A percentile compares a stretch with the other conserved stretches of the same genome.
These are phyloP conservation scores for Phyllosticta citriasiana DNA, from an alignment of 2,329 filamentous ascomycete genomes.

Conservation along the genomic window DNA sequence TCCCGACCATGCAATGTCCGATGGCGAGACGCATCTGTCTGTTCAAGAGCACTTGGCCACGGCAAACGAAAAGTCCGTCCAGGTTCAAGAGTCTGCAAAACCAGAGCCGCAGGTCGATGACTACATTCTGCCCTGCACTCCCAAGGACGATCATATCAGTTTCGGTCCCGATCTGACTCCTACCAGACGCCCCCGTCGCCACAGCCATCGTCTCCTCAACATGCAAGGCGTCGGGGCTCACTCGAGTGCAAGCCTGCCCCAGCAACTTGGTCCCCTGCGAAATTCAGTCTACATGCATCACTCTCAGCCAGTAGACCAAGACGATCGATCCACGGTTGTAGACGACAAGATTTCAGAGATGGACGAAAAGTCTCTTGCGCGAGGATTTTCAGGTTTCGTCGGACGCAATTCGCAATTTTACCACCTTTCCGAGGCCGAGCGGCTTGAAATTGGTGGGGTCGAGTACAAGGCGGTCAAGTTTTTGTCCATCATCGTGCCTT, in stretches of 20 bases:
- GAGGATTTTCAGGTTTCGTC: conserved; percentile 22
- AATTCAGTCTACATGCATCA: neutral
- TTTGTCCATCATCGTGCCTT: conserved; percentile 48
- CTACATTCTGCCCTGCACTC: neutral
- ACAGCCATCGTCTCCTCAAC: conserved; percentile 18
- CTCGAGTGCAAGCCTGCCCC: conserved; percentile 19
- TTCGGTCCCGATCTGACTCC: conserved; percentile 20
- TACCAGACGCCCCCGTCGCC: conserved; percentile 8
- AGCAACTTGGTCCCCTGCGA: conserved; percentile 5
- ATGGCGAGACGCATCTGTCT: neutral
- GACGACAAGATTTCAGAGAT: neutral
- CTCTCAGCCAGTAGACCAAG: neutral
- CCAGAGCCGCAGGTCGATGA: neutral
- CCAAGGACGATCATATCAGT: conserved; percentile 17
- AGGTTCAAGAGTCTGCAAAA: neutral
- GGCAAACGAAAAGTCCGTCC: neutral
- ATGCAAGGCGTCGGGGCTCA: conserved; percentile 27
- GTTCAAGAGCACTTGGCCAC: neutral
- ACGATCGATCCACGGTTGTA: neutral
- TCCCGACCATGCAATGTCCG: neutral
- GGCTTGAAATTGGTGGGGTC: conserved; percentile 49
- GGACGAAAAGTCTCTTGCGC: conserved; percentile 14
- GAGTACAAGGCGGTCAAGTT: conserved; percentile 55
- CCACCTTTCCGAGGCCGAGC: conserved; percentile 42
- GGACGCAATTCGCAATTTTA: conserved; percentile 46